Percentiles rank a stretch among this genome's conserved stretches.
These are phyloP conservation scores for Suillus spraguei DNA, from an alignment of 768 basidiomycete genomes.

Conservation along the genomic window DNA sequence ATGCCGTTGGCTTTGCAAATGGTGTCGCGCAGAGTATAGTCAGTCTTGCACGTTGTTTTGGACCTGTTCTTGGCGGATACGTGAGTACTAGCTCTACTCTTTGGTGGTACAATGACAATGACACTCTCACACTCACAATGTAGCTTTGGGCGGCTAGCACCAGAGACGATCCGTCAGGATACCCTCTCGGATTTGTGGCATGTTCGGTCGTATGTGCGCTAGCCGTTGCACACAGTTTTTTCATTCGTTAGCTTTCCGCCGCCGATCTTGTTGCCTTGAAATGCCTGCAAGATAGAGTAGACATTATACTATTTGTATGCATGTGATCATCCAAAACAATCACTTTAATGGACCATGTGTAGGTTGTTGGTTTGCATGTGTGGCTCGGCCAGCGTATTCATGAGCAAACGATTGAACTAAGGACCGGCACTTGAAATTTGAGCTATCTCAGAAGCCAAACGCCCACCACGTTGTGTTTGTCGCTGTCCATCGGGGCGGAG, in stretches of 20 bases:
- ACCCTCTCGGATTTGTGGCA: slow-evolving; percentile 72
- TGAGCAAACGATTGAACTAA: background rate
- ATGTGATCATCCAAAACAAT: background rate
- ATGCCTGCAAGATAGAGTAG: background rate
- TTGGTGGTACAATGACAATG: slow-evolving; percentile 6
- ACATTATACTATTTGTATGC: background rate
- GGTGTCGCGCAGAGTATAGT: slow-evolving; percentile 96
- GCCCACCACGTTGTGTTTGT: too few species aligned
- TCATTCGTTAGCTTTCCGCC: slow-evolving; percentile 58
- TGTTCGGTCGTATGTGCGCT: slow-evolving; percentile 63
- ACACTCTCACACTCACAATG: slow-evolving; percentile 14
- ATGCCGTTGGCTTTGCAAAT: slow-evolving; percentile 88
- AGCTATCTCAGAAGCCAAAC: too few species aligned
- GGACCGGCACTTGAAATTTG: too few species aligned
- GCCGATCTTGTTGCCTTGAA: background rate
- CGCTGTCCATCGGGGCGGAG: too few species aligned
- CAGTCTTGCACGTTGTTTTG: slow-evolving; percentile 88
- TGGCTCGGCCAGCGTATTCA: background rate
- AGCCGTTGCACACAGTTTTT: slow-evolving; percentile 70
- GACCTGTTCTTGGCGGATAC: slow-evolving; percentile 83
- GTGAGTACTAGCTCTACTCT: slow-evolving; percentile 39
- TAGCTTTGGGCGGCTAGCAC: slow-evolving; percentile 80
- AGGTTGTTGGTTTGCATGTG: background rate
- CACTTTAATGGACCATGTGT: background rate
- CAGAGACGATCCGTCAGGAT: slow-evolving; percentile 66